phyloP scores from a whole-genome alignment of 208 protist species.

The Leishmania martiniquensis region DNA sequence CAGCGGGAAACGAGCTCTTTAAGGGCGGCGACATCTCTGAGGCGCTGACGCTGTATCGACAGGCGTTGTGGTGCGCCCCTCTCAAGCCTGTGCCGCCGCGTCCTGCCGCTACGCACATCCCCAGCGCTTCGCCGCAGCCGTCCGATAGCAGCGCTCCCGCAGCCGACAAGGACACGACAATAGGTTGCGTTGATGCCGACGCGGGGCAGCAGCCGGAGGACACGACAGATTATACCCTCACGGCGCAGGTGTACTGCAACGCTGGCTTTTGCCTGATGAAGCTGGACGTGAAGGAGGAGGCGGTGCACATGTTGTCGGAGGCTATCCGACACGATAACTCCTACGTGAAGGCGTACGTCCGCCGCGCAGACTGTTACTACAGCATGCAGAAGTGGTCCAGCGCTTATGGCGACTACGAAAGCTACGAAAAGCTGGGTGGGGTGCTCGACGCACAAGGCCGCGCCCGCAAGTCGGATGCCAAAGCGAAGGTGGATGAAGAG shows the following conservation, averaged over 20 bases:
- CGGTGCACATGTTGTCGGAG: constrained; percentile 74
- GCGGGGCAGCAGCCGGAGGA: constrained; percentile 19
- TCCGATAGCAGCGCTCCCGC: background rate
- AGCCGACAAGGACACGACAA: background rate
- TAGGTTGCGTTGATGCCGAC: background rate
- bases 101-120: background rate
- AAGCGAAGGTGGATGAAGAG: constrained; percentile 91
- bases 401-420: constrained; percentile 90
- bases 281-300: constrained; percentile 70
- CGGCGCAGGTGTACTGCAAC: constrained; percentile 88
- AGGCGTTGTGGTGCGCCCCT: constrained; percentile 57
- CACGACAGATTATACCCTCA: constrained; percentile 79
- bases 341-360: constrained; percentile 87
- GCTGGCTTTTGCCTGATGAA: constrained; percentile 79
- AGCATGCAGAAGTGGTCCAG: constrained; percentile 81
- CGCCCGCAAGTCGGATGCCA: constrained; percentile 61
- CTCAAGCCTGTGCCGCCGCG: constrained; percentile 54
- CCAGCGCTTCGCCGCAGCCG: background rate
- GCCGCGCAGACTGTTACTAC: constrained; percentile 92
- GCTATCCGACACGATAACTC: constrained; percentile 81
- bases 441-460: constrained; percentile 45
- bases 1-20: constrained; percentile 72
- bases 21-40: constrained; percentile 46
- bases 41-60: constrained; percentile 76
- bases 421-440: constrained; percentile 75